These are phyloP conservation scores for Beta macrorhiza DNA, from an alignment of 179 eudicot species.

Conservation along the genomic window DNA sequence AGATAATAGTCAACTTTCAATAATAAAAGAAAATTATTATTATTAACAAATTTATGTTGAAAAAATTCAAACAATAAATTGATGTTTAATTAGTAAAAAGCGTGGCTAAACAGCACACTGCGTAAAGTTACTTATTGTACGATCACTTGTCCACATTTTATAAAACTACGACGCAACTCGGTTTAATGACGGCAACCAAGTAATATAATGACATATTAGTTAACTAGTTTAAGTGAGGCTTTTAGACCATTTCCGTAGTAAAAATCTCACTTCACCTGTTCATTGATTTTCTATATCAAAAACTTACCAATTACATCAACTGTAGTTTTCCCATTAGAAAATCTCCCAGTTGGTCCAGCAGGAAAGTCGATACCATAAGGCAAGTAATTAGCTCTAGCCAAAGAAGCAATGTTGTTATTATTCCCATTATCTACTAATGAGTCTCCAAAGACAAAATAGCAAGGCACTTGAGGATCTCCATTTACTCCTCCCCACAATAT, in stretches of 20 bases:
- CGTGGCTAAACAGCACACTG: too few relatives aligned
- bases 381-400: constrained; percentile 69
- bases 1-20: background rate
- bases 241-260: too few relatives aligned
- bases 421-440: constrained; percentile 87
- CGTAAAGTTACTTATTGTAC: too few relatives aligned
- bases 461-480: constrained; percentile 63
- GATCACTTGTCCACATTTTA: background rate
- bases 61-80: too few relatives aligned
- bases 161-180: too few relatives aligned
- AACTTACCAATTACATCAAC: constrained; percentile 65
- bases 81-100: too few relatives aligned
- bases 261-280: too few relatives aligned
- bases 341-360: constrained; percentile 73
- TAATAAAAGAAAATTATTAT: too few relatives aligned
- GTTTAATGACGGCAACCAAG: background rate
- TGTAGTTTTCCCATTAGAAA: constrained; percentile 65
- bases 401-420: constrained; percentile 60
- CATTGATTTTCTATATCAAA: background rate
- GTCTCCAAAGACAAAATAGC: constrained; percentile 80
- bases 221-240: background rate
- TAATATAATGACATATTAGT: too few relatives aligned
- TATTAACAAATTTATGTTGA: too few relatives aligned
- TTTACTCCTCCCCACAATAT: constrained; percentile 23
- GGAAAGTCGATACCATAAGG: constrained; percentile 87